Evolutionary conservation across 805 yeast genomes (phyloP).

Genomic region (Candida ipomoeae): DNA sequence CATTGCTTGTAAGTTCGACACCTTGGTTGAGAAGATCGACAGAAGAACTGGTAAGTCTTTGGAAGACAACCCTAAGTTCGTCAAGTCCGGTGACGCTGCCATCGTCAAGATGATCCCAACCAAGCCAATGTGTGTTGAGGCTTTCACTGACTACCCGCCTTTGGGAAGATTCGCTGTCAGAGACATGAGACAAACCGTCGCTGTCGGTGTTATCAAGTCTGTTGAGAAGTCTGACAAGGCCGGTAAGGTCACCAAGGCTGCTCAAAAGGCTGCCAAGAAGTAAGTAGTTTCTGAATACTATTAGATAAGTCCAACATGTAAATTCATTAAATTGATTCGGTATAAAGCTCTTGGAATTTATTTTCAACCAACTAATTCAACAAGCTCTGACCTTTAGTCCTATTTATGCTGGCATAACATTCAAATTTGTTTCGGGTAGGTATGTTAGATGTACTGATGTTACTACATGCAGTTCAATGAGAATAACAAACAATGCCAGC

Average conservation of each 20-base stretch:
- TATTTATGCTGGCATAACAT: no score
- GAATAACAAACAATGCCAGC: neutral
- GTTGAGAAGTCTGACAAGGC: slow-evolving; percentile 84
- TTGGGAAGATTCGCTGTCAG: slow-evolving; percentile 66
- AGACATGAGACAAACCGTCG: slow-evolving; percentile 99
- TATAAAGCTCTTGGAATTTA: neutral
- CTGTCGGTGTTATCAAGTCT: slow-evolving; percentile 98
- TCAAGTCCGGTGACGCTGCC: slow-evolving; percentile 39
- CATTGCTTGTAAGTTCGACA: slow-evolving; percentile 84
- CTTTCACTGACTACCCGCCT: slow-evolving; percentile 44
- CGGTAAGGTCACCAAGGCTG: slow-evolving; percentile 53
- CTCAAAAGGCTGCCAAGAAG: slow-evolving; percentile 20
- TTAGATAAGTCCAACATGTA: neutral
- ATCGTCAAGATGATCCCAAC: slow-evolving; percentile 41
- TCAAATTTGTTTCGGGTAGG: no score
- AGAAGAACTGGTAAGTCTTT: slow-evolving; percentile 53
- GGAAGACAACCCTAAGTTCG: slow-evolving; percentile 32
- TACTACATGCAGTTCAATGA: neutral
- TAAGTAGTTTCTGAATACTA: slow-evolving; percentile 9
- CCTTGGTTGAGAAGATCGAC: slow-evolving; percentile 79
- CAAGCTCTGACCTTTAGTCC: no score
- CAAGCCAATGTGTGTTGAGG: slow-evolving; percentile 44
- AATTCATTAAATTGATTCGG: neutral
- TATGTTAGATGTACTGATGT: neutral
- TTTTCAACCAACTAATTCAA: no score